A percentile compares a stretch with the other conserved stretches of the same genome.
phyloP scores from a whole-genome alignment of 257 asterid genomes.

The Petunia secreta region DNA sequence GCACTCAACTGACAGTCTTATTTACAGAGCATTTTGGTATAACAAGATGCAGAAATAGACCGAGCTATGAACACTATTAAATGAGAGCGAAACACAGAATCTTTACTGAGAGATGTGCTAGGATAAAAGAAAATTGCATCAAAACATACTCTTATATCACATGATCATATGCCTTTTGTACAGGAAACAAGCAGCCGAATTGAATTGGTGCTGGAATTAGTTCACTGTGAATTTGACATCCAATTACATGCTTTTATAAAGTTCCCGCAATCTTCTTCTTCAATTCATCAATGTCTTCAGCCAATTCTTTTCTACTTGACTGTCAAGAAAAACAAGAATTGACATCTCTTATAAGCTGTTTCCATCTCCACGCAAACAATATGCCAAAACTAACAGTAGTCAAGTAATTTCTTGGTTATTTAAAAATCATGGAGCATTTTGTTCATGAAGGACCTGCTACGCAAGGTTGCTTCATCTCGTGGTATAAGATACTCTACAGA shows the following conservation, averaged over 20 bases:
- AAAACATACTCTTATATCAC: background rate
- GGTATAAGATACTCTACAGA: background rate
- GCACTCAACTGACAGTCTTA: background rate
- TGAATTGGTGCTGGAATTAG: conserved; percentile 24
- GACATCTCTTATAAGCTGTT: conserved; percentile 48
- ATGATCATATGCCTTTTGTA: conserved; percentile 36
- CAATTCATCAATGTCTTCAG: conserved; percentile 70
- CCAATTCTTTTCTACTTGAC: conserved; percentile 93
- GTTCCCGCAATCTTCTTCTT: conserved; percentile 93
- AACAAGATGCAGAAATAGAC: background rate
- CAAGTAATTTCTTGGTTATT: background rate
- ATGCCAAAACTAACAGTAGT: background rate
- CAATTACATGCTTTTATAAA: conserved; percentile 45
- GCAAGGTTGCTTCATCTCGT: background rate
- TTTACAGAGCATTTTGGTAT: background rate
- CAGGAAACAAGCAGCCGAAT: conserved; percentile 21
- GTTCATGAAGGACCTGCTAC: background rate
- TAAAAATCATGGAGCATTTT: background rate
- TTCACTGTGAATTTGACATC: conserved; percentile 12
- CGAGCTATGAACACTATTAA: too few relatives aligned
- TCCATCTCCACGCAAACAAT: conserved; percentile 61
- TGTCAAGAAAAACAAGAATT: conserved; percentile 16
- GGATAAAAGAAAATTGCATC: too few relatives aligned
- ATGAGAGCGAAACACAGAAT: too few relatives aligned
- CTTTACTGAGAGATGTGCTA: too few relatives aligned